These are phyloP conservation scores for Mucor plumbeus DNA, from an alignment of 371 early-diverging fungal genomes.

Conservation along the genomic window DNA sequence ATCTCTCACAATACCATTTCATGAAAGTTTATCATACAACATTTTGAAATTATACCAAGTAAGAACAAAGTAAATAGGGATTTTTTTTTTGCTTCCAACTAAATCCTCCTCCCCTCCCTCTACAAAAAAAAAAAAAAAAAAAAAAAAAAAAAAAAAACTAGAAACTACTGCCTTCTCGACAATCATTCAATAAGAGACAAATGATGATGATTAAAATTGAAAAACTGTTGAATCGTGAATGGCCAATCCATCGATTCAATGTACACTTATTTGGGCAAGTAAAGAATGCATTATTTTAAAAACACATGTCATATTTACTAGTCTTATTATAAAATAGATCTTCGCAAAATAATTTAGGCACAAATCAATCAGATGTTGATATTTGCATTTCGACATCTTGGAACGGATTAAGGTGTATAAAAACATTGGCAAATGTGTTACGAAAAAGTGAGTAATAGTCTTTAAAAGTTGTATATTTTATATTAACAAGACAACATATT, in stretches of 20 bases:
- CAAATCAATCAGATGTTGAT: constrained; percentile 64
- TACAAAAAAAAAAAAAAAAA: neutral
- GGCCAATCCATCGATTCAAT: constrained; percentile 57
- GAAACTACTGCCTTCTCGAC: constrained; percentile 60
- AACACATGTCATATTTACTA: neutral
- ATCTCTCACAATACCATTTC: constrained; percentile 13
- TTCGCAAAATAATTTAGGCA: constrained; percentile 64
- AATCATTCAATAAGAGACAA: constrained; percentile 58
- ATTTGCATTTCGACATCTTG: constrained; percentile 66
- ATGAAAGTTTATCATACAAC: constrained; percentile 22
- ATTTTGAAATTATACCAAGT: constrained; percentile 35
- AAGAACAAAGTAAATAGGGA: neutral
- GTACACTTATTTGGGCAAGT: constrained; percentile 68
- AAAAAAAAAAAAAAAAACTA: constrained; percentile 16
- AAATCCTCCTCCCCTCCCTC: too few relatives aligned
- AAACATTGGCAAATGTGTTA: constrained; percentile 51
- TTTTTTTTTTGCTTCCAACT: neutral
- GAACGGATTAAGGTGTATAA: constrained; percentile 56
- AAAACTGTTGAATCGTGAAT: constrained; percentile 59
- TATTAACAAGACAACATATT: too few relatives aligned
- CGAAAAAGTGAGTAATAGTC: constrained; percentile 35
- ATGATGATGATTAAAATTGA: constrained; percentile 61
- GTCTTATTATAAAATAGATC: constrained; percentile 48
- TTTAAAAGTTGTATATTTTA: too few relatives aligned
- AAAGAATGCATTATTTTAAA: neutral